phyloP scores from a whole-genome alignment of 768 basidiomycete species.

The Cystobasidium tubakii region DNA sequence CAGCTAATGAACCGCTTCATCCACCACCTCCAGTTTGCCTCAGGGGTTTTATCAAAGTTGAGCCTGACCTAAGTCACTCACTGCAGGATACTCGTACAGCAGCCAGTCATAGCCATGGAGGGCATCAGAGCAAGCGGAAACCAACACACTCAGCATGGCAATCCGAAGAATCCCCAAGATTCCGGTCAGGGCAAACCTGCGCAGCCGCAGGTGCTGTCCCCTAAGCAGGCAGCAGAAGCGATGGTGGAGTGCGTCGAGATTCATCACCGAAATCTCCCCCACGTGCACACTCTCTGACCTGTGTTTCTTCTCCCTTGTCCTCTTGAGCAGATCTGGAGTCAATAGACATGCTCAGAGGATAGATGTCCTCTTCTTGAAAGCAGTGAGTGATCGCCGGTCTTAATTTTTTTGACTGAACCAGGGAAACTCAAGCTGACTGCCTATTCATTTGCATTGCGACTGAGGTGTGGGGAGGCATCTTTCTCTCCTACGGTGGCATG shows the following conservation, averaged over 20 bases:
- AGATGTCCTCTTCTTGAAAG: constrained; percentile 15
- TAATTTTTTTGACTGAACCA: background rate
- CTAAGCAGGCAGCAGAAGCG: constrained; percentile 5
- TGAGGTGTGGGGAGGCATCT: constrained; percentile 11
- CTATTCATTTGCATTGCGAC: background rate
- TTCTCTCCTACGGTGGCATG: constrained; percentile 10
- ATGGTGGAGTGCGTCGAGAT: constrained; percentile 12
- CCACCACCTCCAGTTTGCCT: too few relatives aligned
- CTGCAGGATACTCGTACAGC: too few relatives aligned
- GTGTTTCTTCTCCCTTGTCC: background rate
- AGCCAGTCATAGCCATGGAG: too few relatives aligned
- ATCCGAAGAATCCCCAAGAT: constrained; percentile 9
- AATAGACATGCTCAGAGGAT: constrained; percentile 11
- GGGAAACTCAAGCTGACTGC: background rate
- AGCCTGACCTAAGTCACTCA: too few relatives aligned
- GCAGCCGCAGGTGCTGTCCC: background rate
- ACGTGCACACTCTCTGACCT: background rate
- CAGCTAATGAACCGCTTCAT: too few relatives aligned
- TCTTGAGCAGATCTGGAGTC: constrained; percentile 9
- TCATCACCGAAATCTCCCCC: background rate
- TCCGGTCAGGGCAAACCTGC: background rate
- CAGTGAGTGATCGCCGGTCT: background rate
- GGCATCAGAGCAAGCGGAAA: too few relatives aligned
- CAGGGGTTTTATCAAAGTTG: too few relatives aligned
- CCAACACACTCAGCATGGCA: background rate